Percentiles rank a stretch among this genome's conserved stretches.
Conservation (phyloP, 169 alveolate genomes). For the Plasmodium gonderi region DNA sequence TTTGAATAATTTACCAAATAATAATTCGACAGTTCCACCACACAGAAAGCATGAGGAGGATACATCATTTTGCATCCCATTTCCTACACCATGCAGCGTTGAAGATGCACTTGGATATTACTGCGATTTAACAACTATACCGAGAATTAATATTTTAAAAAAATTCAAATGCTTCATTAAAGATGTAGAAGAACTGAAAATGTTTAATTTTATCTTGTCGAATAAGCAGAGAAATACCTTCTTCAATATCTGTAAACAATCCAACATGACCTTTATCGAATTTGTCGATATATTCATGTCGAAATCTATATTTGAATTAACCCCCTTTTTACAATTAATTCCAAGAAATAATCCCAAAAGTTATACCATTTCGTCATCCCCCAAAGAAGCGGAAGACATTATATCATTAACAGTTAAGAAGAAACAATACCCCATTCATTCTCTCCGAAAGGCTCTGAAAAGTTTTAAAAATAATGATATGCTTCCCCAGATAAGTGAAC, state of each 20-base stretch:
- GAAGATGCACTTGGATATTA: slow-evolving; percentile 83
- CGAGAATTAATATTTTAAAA: slow-evolving; percentile 76
- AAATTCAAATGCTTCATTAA: slow-evolving; percentile 81
- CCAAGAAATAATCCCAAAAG: slow-evolving; percentile 83
- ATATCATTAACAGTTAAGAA: slow-evolving; percentile 57
- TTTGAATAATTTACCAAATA: slow-evolving; percentile 66
- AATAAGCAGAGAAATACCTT: slow-evolving; percentile 49
- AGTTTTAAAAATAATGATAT: slow-evolving; percentile 48
- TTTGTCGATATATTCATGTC: slow-evolving; percentile 84
- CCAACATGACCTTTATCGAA: slow-evolving; percentile 78
- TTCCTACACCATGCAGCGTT: slow-evolving; percentile 78
- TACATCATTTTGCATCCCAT: slow-evolving; percentile 26
- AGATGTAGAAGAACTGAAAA: slow-evolving; percentile 77
- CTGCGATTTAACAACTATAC: slow-evolving; percentile 84
- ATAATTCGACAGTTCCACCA: background rate
- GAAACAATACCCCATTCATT: slow-evolving; percentile 71
- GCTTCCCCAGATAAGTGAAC: slow-evolving; percentile 63
- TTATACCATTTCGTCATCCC: slow-evolving; percentile 87
- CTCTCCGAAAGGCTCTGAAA: slow-evolving; percentile 62
- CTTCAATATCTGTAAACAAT: slow-evolving; percentile 78
- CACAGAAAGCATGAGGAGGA: background rate
- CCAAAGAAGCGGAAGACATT: slow-evolving; percentile 70
- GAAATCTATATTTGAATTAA: slow-evolving; percentile 76
- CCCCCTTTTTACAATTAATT: slow-evolving; percentile 85
- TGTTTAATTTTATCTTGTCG: slow-evolving; percentile 62